Base-by-base conservation (phyloP, 2,329 filamentous ascomycete genomes). In the Colletotrichum sp. region DNA sequence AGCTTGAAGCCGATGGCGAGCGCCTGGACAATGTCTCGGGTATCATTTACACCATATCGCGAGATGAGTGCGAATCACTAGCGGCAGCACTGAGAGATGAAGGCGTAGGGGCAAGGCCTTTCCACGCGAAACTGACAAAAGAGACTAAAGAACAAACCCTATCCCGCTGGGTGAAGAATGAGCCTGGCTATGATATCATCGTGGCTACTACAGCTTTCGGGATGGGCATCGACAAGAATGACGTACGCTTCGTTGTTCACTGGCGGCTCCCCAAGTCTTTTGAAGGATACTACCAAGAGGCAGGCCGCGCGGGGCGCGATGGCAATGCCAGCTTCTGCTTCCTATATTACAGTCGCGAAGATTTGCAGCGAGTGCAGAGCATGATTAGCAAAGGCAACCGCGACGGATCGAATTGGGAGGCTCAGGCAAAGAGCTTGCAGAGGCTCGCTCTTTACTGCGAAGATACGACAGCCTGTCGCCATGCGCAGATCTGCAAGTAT, bases 181-280 rank as follows among this genome's bases (percentile, higher is more conserved):
- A 92, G 70, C 89, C 90, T 30, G 94, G 94, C 2, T 98, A 97
- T 85, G 96, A 97, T 83, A 92, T 99, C 65, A 96, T 99, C 76
- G 96, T 98, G 32, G 96, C 96, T 3, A 99, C 96, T 0, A 99
- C 95, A 2, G 96, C 96, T 0, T 99, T 99, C 81, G 96, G 96
- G 4, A 99, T 99, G 96, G 96, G 96, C 30, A 98, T 99, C 78
- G 96, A 99, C 84, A 98, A 98, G 84, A 93, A 97, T 68, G 94
- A 98, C 80, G 96, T 99, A 13, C 94, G 96, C 4, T 98, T 98
- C 80, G 96, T 99, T 1, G 93, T 97, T 3, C 96, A 99, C 84
- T 99, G 96, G 96, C 94, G 95, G 75, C 90, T 98, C 12, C 95
- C 96, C 12, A 98, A 98, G 82, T 97, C 94, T 5, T 98, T 99